These are phyloP conservation scores for Hyphopichia pseudoburtonii DNA, from an alignment of 1,139 yeast species.

Conservation along the genomic window DNA sequence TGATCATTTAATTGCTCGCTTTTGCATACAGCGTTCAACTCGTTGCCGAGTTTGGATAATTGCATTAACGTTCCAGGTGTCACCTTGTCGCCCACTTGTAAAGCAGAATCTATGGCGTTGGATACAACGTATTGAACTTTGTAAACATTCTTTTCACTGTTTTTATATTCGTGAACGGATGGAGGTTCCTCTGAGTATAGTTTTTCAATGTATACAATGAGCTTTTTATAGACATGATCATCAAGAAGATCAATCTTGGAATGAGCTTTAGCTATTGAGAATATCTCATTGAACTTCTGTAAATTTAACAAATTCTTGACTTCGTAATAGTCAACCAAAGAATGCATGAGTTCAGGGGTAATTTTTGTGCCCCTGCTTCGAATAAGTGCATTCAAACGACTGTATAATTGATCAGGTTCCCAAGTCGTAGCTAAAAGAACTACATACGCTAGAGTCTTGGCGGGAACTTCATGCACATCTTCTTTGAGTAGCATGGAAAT, in stretches of 20 bases:
- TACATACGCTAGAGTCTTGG: constrained; percentile 19
- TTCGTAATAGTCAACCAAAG: constrained; percentile 21
- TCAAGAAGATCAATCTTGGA: constrained; percentile 10
- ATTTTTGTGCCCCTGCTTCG: constrained; percentile 11
- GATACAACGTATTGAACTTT: constrained; percentile 24
- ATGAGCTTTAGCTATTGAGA: constrained; percentile 8
- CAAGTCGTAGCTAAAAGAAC: constrained; percentile 26
- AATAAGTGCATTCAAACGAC: constrained; percentile 7
- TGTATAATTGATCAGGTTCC: constrained; percentile 7
- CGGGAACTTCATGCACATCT: constrained; percentile 14
- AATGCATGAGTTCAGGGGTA: constrained; percentile 19
- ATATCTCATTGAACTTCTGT: constrained; percentile 23
- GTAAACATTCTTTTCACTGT: constrained; percentile 31
- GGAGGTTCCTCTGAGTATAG: constrained; percentile 31
- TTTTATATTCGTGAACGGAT: constrained; percentile 34
- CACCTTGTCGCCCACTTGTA: constrained; percentile 9
- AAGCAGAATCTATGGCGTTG: constrained; percentile 8
- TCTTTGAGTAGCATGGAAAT: constrained; percentile 19
- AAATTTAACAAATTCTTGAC: constrained; percentile 17
- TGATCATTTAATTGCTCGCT: constrained; percentile 9
- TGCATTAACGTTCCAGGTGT: constrained; percentile 13
- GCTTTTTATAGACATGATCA: constrained; percentile 20
- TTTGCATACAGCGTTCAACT: constrained; percentile 21
- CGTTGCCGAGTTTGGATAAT: constrained; percentile 23
- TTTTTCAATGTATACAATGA: constrained; percentile 28